Conservation (phyloP, 75 land plant species). For the Selaginella tamariscina region DNA sequence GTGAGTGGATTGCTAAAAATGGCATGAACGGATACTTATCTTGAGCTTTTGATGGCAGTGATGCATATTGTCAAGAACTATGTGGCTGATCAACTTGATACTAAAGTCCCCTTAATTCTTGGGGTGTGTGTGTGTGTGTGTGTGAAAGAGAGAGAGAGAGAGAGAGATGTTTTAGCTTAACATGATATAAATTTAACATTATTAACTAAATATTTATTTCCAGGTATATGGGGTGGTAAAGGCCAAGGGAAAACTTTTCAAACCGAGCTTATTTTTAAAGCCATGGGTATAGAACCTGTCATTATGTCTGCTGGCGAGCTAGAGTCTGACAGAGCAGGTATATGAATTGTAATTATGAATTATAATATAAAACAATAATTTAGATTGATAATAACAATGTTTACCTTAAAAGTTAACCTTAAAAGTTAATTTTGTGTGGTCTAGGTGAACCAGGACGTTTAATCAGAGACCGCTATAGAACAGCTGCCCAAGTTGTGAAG, state of each 20-base stretch:
- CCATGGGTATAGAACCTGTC: slow-evolving; percentile 79
- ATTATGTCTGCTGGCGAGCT: slow-evolving; percentile 96
- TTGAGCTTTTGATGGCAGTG: slow-evolving; percentile 43
- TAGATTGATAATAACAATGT: not conserved
- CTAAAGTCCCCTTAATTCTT: slow-evolving; percentile 67
- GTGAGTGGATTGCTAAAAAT: slow-evolving; percentile 8
- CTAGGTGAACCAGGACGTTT: slow-evolving; percentile 85
- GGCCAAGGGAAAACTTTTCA: slow-evolving; percentile 97
- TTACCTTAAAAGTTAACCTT: not conserved
- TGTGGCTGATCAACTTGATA: slow-evolving; percentile 46
- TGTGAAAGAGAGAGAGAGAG: no score
- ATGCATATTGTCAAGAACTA: slow-evolving; percentile 81
- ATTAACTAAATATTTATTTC: not conserved
- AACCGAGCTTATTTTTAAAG: slow-evolving; percentile 78
- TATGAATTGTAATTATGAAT: not conserved
- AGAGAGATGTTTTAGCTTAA: no score
- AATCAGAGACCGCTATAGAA: slow-evolving; percentile 81
- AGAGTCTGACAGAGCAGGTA: slow-evolving; percentile 94
- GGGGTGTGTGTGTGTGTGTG: no score
- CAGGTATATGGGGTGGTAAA: slow-evolving; percentile 97
- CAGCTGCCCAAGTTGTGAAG: slow-evolving; percentile 84
- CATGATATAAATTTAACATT: no score
- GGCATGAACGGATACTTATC: slow-evolving; percentile 2
- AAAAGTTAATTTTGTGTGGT: slow-evolving; percentile 3
- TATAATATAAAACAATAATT: not conserved